Base-by-base conservation (phyloP, 257 asterid genomes). In the Paraleonurus japonicus region DNA sequence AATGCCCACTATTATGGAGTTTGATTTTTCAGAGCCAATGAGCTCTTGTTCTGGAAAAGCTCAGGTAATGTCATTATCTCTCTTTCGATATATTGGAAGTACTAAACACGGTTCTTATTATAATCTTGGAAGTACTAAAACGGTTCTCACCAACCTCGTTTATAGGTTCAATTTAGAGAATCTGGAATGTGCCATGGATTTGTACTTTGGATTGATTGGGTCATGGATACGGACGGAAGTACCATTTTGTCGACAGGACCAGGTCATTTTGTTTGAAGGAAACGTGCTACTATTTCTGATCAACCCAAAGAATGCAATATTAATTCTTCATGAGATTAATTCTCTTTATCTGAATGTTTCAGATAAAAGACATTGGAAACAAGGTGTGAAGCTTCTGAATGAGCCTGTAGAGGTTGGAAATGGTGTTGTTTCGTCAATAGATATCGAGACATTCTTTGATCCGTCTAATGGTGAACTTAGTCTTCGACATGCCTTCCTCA, bases 121-220 rank as follows among this genome's bases (percentile, higher is more conserved):
- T 28, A 22, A 23, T 72, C 58, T 33, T 27, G n/a, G n/a, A n/a
- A n/a, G 53, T 72, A 24, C 50, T 3, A 43, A 51, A 20, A 16
- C 43, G 71, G 79, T 48, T 30, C 30, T 48, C 50, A 65, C 28
- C 23, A 20, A 59, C 50, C 13, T 66, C 37, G 12, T 54, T 76
- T 76, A 37, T 87, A 93, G 98, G 71, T 89, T 76, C 79, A 70
- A 64, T 87, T 90, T 81, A 71, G 57, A 37, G 82, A 80, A 69
- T 55, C 81, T 12, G 98, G 98, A 32, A 73, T 61, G 43, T 94
- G 96, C 85, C 98, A 94, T 71, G 97, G 95, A 60, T 82, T 94
- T 65, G 96, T 82, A 62, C 67, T 94, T 32, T 94, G 98, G 98
- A 90, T 94, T 48, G 98, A 94, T 74, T 94, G 96, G 97, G 81